These are phyloP conservation scores for Sindora glabra DNA, from an alignment of 306 rosid species.

Conservation along the genomic window DNA sequence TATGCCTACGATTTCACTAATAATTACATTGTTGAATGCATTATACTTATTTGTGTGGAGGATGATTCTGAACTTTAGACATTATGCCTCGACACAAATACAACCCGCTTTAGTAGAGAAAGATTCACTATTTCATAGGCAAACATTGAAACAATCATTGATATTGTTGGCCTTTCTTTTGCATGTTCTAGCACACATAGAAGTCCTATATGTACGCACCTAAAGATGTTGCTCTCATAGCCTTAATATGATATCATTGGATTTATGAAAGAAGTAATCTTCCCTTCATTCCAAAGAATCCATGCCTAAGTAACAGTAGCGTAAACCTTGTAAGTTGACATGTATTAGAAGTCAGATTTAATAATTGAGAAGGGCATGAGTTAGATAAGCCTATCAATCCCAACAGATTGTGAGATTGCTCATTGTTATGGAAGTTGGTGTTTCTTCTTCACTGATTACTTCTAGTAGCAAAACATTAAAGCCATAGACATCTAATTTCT, in stretches of 20 bases:
- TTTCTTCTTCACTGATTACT: constrained; percentile 15
- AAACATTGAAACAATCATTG: not conserved
- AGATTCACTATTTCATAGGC: not conserved
- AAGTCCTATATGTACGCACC: not conserved
- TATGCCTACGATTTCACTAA: no score
- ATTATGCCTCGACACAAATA: not conserved
- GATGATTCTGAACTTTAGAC: not conserved
- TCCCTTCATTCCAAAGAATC: not conserved
- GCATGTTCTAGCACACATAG: not conserved
- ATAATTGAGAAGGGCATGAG: not conserved
- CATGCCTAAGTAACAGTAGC: not conserved
- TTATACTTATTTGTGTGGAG: not conserved
- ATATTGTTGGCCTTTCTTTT: not conserved
- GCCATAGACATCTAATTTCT: constrained; percentile 17
- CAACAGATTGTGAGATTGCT: not conserved
- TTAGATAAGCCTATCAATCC: not conserved
- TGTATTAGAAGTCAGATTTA: not conserved
- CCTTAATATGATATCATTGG: not conserved
- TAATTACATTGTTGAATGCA: not conserved
- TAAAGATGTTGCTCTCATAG: not conserved
- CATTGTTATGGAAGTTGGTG: not conserved
- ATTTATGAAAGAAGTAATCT: not conserved
- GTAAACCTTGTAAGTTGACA: not conserved
- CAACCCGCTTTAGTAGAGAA: not conserved
- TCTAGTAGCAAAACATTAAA: constrained; percentile 18